These are phyloP conservation scores for Aspergillus sp. DNA, from an alignment of 2,329 filamentous ascomycete species.

Conservation along the genomic window DNA sequence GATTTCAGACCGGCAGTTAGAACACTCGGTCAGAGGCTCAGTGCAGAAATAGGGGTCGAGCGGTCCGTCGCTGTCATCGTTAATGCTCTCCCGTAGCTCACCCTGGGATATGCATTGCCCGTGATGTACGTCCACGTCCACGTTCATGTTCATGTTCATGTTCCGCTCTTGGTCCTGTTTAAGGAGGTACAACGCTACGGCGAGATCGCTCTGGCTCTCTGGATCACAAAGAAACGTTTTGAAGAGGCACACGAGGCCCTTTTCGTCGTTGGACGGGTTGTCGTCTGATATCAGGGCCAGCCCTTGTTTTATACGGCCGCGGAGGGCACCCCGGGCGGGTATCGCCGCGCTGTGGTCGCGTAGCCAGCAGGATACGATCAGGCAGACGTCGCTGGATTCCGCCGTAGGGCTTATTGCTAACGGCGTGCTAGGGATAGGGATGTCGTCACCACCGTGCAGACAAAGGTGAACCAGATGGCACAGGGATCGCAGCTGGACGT, in stretches of 20 bases:
- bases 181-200: neutral
- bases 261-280: neutral
- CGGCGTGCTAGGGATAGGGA: neutral
- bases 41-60: too few relatives aligned
- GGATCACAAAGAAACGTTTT: neutral
- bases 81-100: neutral
- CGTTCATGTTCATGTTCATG: neutral
- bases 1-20: neutral
- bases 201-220: neutral
- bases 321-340: constrained; percentile 5
- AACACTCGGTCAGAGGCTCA: neutral
- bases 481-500: neutral
- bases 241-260: neutral
- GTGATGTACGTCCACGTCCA: too few relatives aligned
- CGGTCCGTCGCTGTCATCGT: too few relatives aligned
- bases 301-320: constrained; percentile 1
- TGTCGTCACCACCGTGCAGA: neutral
- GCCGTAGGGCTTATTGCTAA: neutral
- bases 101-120: too few relatives aligned
- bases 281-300: constrained; percentile 4
- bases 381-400: neutral
- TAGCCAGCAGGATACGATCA: neutral
- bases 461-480: neutral
- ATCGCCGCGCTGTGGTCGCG: neutral
- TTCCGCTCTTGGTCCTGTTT: neutral